These are phyloP conservation scores for Parachaetomium inaequale DNA, from an alignment of 495 filamentous ascomycete species.

Conservation along the genomic window DNA sequence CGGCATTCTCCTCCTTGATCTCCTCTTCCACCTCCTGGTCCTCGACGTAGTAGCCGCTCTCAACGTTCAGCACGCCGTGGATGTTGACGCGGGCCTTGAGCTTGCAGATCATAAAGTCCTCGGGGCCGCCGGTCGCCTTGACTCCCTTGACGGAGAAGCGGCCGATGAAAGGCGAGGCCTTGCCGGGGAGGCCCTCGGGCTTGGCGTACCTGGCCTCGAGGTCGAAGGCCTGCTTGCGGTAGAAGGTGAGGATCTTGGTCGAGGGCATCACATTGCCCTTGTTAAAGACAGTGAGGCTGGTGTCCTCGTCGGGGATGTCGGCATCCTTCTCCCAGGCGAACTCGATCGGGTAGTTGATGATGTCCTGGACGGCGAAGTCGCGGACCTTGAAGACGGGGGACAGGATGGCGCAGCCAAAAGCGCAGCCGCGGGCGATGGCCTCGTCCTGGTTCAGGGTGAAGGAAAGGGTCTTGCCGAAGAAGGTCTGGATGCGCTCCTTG, in stretches of 20 bases:
- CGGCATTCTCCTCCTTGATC: conserved; percentile 59
- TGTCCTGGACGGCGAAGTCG: conserved; percentile 95
- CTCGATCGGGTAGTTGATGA: conserved; percentile 97
- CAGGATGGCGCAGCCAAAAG: conserved; percentile 96
- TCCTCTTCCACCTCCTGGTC: conserved; percentile 98
- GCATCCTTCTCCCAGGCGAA: conserved; percentile 99
- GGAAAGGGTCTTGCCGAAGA: conserved; percentile 87
- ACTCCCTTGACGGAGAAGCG: conserved; percentile 92
- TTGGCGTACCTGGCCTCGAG: conserved; percentile 92
- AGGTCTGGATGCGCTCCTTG: conserved; percentile 84
- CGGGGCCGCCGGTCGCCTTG: conserved; percentile 70
- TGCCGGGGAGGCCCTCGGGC: conserved; percentile 83
- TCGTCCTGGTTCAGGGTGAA: conserved; percentile 99
- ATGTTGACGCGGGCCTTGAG: conserved; percentile 97
- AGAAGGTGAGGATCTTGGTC: conserved; percentile 99
- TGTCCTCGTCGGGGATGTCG: conserved; percentile 98
- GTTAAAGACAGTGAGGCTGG: conserved; percentile 95
- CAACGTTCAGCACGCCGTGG: conserved; percentile 93
- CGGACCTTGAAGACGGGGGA: conserved; percentile 98
- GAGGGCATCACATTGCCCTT: conserved; percentile 96
- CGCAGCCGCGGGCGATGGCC: conserved; percentile 91
- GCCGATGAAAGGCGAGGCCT: conserved; percentile 90
- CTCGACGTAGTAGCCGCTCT: conserved; percentile 96
- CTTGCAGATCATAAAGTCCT: conserved; percentile 99
- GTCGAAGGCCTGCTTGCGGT: conserved; percentile 96